Evolutionary conservation across 352 stramenopile species (phyloP).

Genomic region (Phytophthora uliginosa): DNA sequence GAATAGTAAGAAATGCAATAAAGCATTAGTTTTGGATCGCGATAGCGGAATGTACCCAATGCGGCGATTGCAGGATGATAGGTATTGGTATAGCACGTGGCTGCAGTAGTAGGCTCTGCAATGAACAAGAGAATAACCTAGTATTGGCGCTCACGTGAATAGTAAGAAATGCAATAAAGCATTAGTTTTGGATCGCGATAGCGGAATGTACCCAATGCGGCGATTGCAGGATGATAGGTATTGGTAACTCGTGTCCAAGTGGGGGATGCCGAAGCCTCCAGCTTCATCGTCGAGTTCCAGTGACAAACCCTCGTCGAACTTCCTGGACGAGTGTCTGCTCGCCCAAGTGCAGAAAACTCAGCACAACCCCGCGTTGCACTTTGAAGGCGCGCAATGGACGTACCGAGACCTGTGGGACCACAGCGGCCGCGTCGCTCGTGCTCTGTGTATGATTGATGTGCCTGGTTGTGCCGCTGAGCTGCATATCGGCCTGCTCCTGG

Average conservation of each 20-base stretch:
- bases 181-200: no score
- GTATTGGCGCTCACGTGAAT: no score
- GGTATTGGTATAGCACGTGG: no score
- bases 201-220: no score
- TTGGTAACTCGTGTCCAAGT: constrained; percentile 42
- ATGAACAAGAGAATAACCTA: no score
- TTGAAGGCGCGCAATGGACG: constrained; percentile 50
- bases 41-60: no score
- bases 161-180: no score
- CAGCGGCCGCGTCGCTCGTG: constrained; percentile 33
- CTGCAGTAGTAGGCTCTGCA: no score
- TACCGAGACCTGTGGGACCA: constrained; percentile 51
- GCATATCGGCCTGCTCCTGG: constrained; percentile 54
- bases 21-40: no score
- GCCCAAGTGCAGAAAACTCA: constrained; percentile 44
- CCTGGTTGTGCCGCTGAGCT: constrained; percentile 9
- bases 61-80: no score
- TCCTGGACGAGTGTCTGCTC: constrained; percentile 51
- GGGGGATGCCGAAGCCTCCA: constrained; percentile 28
- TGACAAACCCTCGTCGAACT: constrained; percentile 4
- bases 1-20: no score
- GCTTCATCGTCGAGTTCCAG: not conserved
- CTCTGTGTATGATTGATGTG: constrained; percentile 26
- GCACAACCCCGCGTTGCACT: constrained; percentile 41
- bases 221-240: no score